Conservation (phyloP, 495 filamentous ascomycete genomes). For the Chaetomium fimeti region DNA sequence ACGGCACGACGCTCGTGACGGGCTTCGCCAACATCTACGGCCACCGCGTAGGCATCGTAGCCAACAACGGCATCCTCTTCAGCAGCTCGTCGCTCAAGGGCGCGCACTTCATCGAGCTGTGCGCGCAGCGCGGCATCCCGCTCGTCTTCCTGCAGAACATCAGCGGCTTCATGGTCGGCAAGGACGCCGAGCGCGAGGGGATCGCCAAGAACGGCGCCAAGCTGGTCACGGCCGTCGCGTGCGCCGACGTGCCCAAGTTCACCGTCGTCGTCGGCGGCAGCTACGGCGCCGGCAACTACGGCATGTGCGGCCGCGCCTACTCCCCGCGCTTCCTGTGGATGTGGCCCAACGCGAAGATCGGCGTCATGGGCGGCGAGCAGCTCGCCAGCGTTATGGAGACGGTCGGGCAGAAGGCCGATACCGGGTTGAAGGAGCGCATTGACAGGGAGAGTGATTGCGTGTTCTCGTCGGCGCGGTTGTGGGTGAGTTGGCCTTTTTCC, state of each 20-base stretch:
- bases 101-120: constrained; percentile 98
- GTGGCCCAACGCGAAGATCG: constrained; percentile 95
- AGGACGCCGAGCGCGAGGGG: constrained; percentile 86
- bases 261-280: constrained; percentile 90
- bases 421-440: constrained; percentile 77
- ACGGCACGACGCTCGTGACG: constrained; percentile 86
- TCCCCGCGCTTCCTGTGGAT: constrained; percentile 88
- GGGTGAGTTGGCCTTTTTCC: constrained; percentile 54
- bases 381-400: constrained; percentile 90
- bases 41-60: constrained; percentile 87
- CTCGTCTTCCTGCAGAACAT: constrained; percentile 96
- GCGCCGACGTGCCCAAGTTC: constrained; percentile 94
- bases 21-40: constrained; percentile 91
- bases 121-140: constrained; percentile 83
- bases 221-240: constrained; percentile 92
- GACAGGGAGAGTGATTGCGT: constrained; percentile 87
- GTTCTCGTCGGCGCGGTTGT: constrained; percentile 83
- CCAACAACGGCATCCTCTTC: constrained; percentile 98
- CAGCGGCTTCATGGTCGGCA: constrained; percentile 95
- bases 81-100: constrained; percentile 87
- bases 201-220: constrained; percentile 99
- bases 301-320: constrained; percentile 89
- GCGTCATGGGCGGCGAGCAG: constrained; percentile 96
- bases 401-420: constrained; percentile 81
- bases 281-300: constrained; percentile 74